Evolutionary conservation across 768 basidiomycete genomes (phyloP).

Genomic region (Psilocybe subaeruginosa): DNA sequence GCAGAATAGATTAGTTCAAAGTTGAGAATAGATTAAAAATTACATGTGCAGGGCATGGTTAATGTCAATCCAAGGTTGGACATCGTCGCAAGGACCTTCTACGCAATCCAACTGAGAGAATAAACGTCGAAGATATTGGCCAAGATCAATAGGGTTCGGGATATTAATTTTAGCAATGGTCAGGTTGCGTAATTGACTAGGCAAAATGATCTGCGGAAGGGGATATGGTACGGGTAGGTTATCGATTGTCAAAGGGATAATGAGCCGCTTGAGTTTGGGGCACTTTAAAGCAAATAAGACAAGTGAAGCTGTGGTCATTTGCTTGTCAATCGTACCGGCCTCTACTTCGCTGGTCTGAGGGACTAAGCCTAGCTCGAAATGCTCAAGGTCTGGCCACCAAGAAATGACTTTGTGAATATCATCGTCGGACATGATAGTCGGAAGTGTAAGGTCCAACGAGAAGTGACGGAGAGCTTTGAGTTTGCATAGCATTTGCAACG

Average conservation of each 20-base stretch:
- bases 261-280: slow-evolving; percentile 30
- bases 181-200: slow-evolving; percentile 33
- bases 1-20: not conserved
- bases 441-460: slow-evolving; percentile 41
- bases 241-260: slow-evolving; percentile 28
- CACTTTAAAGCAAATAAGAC: slow-evolving; percentile 26
- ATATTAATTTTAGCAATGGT: slow-evolving; percentile 35
- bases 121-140: slow-evolving; percentile 31
- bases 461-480: slow-evolving; percentile 36
- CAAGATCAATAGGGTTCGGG: slow-evolving; percentile 29
- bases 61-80: slow-evolving; percentile 30
- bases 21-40: not conserved
- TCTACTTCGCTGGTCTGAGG: slow-evolving; percentile 26
- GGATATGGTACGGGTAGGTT: slow-evolving; percentile 12
- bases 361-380: slow-evolving; percentile 42
- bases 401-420: slow-evolving; percentile 38
- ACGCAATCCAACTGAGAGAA: slow-evolving; percentile 42
- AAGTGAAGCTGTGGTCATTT: slow-evolving; percentile 32
- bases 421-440: slow-evolving; percentile 38
- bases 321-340: slow-evolving; percentile 10
- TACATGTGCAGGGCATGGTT: slow-evolving; percentile 1
- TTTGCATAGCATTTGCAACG: slow-evolving; percentile 36
- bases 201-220: not conserved
- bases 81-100: slow-evolving; percentile 33
- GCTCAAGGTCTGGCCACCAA: slow-evolving; percentile 49